Evolutionary conservation across 192 early-diverging fungal genomes (phyloP).

Genomic region (Ambispora gerdemannii): DNA sequence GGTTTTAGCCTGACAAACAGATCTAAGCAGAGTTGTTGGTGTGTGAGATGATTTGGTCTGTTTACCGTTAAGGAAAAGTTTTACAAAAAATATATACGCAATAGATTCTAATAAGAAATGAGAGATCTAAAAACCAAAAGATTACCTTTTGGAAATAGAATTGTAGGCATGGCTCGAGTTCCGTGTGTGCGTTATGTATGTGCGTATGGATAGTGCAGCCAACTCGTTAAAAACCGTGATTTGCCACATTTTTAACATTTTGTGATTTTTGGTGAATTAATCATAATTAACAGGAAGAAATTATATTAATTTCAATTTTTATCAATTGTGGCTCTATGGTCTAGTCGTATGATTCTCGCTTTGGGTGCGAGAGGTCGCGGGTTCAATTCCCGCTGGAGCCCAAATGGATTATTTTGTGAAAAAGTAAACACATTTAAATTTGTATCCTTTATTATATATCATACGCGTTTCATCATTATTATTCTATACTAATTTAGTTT

Average conservation of each 20-base stretch:
- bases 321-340: conserved; percentile 28
- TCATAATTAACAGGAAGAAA: no score
- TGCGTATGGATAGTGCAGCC: no score
- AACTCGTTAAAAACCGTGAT: no score
- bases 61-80: background rate
- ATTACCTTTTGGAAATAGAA: background rate
- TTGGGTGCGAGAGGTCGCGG: conserved; percentile 42
- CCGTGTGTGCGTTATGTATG: no score
- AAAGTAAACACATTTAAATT: no score
- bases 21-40: conserved; percentile 25
- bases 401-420: no score
- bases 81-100: background rate
- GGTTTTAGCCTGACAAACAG: conserved; percentile 29
- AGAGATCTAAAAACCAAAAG: background rate
- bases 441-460: no score
- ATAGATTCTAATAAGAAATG: background rate
- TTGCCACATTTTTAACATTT: no score
- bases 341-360: conserved; percentile 43
- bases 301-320: no score
- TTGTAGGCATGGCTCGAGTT: background rate
- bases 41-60: background rate
- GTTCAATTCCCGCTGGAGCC: conserved; percentile 41
- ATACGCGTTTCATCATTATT: no score
- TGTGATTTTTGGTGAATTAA: no score
- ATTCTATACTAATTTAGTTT: no score